A percentile compares a stretch with the other conserved stretches of the same genome.
These are phyloP conservation scores for Lagenidium giganteum DNA, from an alignment of 352 stramenopile species.

Conservation along the genomic window DNA sequence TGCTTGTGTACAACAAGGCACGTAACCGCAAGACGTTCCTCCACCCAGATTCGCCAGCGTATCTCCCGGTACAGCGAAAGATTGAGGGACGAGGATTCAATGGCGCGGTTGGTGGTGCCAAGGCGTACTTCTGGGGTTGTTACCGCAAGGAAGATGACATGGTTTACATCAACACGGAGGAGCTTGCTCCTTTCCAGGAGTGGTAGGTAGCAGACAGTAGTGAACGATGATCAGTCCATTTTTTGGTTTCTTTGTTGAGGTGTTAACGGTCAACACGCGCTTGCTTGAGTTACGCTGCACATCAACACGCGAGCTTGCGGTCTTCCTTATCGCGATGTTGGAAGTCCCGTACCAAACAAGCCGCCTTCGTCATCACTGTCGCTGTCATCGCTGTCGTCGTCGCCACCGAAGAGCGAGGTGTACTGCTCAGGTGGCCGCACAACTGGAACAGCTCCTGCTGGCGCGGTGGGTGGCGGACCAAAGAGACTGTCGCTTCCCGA, in stretches of 20 bases:
- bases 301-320: too few species aligned
- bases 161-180: constrained; percentile 84
- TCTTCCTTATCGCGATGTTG: constrained; percentile 44
- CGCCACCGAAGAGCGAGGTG: constrained; percentile 57
- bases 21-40: constrained; percentile 84
- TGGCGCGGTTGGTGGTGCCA: constrained; percentile 66
- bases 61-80: constrained; percentile 56
- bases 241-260: too few species aligned
- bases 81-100: constrained; percentile 49
- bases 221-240: not conserved
- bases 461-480: constrained; percentile 15
- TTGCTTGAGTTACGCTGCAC: too few species aligned
- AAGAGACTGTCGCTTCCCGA: constrained; percentile 22
- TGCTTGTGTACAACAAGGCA: constrained; percentile 89
- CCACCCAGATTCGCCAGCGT: constrained; percentile 76
- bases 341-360: constrained; percentile 74
- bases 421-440: constrained; percentile 26
- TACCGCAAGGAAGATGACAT: constrained; percentile 81
- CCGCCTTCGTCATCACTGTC: constrained; percentile 77
- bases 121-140: constrained; percentile 86
- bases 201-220: constrained; percentile 39
- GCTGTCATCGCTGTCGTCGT: constrained; percentile 48
- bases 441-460: not conserved
- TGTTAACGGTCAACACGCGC: too few species aligned
- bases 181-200: constrained; percentile 71